Evolutionary conservation across 768 basidiomycete genomes (phyloP).

Genomic region (Psilocybe sp.): DNA sequence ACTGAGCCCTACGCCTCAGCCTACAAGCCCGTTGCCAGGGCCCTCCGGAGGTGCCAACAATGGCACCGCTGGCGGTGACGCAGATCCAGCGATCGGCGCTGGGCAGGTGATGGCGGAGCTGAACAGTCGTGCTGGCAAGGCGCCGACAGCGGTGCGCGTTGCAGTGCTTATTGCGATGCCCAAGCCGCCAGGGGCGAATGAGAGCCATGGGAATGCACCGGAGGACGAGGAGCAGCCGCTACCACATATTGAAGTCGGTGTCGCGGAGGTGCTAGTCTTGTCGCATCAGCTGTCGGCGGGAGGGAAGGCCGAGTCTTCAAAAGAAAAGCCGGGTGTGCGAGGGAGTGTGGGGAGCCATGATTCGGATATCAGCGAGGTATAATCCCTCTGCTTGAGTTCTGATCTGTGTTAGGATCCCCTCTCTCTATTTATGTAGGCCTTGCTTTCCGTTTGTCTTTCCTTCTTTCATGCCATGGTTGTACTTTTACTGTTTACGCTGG

Average conservation of each 20-base stretch:
- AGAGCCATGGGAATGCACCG: background rate
- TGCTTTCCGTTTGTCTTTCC: too few species aligned
- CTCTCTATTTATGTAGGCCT: too few species aligned
- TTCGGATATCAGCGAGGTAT: background rate
- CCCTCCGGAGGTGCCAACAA: constrained; percentile 1
- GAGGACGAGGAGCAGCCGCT: constrained; percentile 19
- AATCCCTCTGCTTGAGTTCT: background rate
- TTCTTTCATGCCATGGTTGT: too few species aligned
- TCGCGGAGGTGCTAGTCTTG: constrained; percentile 22
- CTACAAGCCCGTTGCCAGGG: constrained; percentile 15
- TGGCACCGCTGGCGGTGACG: background rate
- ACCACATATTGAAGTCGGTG: constrained; percentile 30
- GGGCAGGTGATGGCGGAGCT: constrained; percentile 10
- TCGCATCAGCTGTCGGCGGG: background rate
- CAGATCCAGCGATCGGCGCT: background rate
- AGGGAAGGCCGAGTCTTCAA: background rate
- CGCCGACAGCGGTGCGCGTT: constrained; percentile 20
- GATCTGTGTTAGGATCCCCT: too few species aligned
- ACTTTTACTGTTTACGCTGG: too few species aligned
- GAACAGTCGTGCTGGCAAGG: background rate
- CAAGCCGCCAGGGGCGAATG: constrained; percentile 8
- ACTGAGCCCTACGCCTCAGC: constrained; percentile 18
- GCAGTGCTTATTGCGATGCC: constrained; percentile 36
- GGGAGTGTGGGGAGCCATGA: constrained; percentile 3
- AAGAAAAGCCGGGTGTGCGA: background rate